Evolutionary conservation across 2,329 filamentous ascomycete genomes (phyloP).

Genomic region (Didymellaceae sp.): DNA sequence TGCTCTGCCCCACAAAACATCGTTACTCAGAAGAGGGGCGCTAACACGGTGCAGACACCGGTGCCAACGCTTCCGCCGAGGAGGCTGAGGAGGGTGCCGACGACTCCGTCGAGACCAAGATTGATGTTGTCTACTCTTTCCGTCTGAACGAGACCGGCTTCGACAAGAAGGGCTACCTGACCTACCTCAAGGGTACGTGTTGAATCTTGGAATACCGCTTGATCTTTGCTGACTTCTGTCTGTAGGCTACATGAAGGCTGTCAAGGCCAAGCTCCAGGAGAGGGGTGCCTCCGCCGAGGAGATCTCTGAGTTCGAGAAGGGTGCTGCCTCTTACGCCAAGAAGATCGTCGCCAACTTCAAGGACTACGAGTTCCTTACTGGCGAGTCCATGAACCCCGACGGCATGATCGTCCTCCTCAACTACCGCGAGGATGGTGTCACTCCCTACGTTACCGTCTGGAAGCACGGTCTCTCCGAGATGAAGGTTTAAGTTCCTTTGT

Average conservation of each 20-base stretch:
- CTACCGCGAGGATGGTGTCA: constrained; percentile 95
- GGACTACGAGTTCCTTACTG: constrained; percentile 93
- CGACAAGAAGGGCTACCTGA: constrained; percentile 86
- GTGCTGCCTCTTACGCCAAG: constrained; percentile 78
- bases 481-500: constrained; percentile 75
- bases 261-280: constrained; percentile 76
- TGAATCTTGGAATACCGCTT: neutral
- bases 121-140: constrained; percentile 94
- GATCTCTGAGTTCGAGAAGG: constrained; percentile 81
- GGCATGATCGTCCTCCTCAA: constrained; percentile 95
- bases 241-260: constrained; percentile 86
- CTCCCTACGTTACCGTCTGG: constrained; percentile 89
- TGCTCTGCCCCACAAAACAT: constrained; percentile 2
- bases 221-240: constrained; percentile 11
- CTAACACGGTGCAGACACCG: constrained; percentile 67
- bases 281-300: constrained; percentile 61
- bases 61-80: constrained; percentile 97
- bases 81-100: constrained; percentile 79
- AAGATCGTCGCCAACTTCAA: constrained; percentile 86
- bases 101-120: constrained; percentile 74
- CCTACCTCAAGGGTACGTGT: constrained; percentile 79
- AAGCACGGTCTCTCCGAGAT: constrained; percentile 88
- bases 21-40: neutral
- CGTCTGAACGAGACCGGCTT: constrained; percentile 78
- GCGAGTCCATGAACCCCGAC: constrained; percentile 90